Evolutionary conservation across 1,284 basidiomycete species (phyloP).

Genomic region (Boletus semigastroideus): DNA sequence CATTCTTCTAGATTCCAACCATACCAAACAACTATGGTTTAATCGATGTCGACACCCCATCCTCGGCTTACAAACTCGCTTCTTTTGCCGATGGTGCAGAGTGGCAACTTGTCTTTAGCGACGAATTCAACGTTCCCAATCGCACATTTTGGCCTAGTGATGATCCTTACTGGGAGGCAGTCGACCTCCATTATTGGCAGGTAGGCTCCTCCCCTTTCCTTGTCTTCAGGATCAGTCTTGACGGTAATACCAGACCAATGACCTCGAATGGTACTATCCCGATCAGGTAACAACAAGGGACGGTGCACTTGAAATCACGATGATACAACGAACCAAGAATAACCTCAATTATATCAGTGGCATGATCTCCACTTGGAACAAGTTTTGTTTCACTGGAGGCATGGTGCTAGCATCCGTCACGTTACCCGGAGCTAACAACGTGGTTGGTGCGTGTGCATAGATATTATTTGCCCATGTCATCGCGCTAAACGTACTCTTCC

Average conservation of each 20-base stretch:
- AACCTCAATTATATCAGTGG: constrained; percentile 76
- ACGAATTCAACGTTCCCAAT: constrained; percentile 84
- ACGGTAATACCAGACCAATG: constrained; percentile 36
- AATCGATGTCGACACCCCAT: constrained; percentile 62
- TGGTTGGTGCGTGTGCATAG: constrained; percentile 43
- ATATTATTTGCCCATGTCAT: constrained; percentile 52
- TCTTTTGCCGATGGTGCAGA: constrained; percentile 48
- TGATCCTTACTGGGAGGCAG: constrained; percentile 68
- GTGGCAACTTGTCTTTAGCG: constrained; percentile 77
- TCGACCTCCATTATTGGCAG: constrained; percentile 39
- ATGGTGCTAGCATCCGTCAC: constrained; percentile 70
- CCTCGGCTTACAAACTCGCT: constrained; percentile 40
- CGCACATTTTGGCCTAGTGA: constrained; percentile 76
- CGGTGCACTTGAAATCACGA: constrained; percentile 80
- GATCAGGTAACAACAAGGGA: constrained; percentile 73
- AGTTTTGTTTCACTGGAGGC: constrained; percentile 93
- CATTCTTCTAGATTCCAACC: constrained; percentile 24
- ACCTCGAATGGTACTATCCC: constrained; percentile 78
- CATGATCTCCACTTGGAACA: constrained; percentile 80
- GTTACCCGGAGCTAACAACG: constrained; percentile 73
- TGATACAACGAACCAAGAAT: constrained; percentile 66
- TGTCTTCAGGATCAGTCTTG: neutral
- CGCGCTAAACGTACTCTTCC: neutral
- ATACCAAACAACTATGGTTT: constrained; percentile 52
- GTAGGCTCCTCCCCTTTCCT: constrained; percentile 7